Evolutionary conservation across 2,329 filamentous ascomycete species (phyloP), one percentile per base, ranked within the genome.

Genomic region (Diaporthe capsici): DNA sequence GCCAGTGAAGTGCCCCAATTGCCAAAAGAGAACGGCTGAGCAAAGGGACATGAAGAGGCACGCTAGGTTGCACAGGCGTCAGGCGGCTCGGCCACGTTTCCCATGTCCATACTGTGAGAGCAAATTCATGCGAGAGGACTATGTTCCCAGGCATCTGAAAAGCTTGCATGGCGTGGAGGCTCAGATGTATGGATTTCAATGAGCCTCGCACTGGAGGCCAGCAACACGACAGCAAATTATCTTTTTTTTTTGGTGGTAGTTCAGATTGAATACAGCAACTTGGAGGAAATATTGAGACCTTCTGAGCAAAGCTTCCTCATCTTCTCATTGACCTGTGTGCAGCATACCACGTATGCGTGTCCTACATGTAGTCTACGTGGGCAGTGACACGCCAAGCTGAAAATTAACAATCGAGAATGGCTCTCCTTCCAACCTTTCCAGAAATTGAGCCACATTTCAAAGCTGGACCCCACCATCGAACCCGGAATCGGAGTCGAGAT

Each of bases 31-130:
- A 12, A 31, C 9, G 34, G 57, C 71, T 25, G 37, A n/a, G 5
- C 47, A 65, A 7, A 37, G 37, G 8, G 71, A 73, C 5, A 73
- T 73, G 34, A 25, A 20, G 34, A 65, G 5, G 22, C 71, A 73
- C 44, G 31, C 31, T 31, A 31, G 31, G 31, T 31, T 31, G 31
- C 71, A 73, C 25, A 15, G 4, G 17, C 42, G 1, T 63, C n/a
- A 20, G 37, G 4, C 22, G 20, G 31, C 4, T 25, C 71, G 34
- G 22, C 13, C 6, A n/a, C 12, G 34, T 17, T 25, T 73, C 13
- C 34, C 8, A 2, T 73, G 71, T 37, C 34, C 31, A 1, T 10
- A 4, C 12, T 73, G 71, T 22, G 17, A 6, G n/a, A 12, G 7
- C 5, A 1, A 2, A 0, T 31, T 42, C 28, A 63, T 34, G 3